Conservation (phyloP, 305 asterid species). For the Plantago coronopus region DNA sequence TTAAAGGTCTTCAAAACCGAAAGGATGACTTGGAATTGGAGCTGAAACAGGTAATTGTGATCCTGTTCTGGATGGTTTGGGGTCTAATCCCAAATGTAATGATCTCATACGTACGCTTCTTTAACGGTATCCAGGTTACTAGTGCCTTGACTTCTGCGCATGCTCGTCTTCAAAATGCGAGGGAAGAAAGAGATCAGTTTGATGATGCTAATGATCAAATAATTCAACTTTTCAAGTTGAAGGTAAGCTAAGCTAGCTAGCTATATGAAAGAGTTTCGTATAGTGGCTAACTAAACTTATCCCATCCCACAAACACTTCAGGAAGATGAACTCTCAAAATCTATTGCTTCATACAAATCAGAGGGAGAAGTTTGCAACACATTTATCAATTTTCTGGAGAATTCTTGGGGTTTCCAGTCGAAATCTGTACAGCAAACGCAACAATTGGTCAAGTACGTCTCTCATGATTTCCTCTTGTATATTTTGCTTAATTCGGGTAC, state of each 20-base stretch:
- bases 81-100: too few species aligned
- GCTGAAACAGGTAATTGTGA: constrained; percentile 61
- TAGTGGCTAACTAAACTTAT: too few species aligned
- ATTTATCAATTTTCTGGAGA: constrained; percentile 63
- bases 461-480: constrained; percentile 8
- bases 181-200: constrained; percentile 91
- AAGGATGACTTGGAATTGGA: constrained; percentile 70
- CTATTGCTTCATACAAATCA: constrained; percentile 62
- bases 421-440: constrained; percentile 42
- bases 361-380: constrained; percentile 84
- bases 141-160: constrained; percentile 53
- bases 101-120: too few species aligned
- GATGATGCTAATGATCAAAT: constrained; percentile 78
- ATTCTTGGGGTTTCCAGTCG: constrained; percentile 55
- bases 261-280: too few species aligned
- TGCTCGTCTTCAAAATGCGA: constrained; percentile 70
- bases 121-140: constrained; percentile 41
- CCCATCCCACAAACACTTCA: constrained; percentile 31
- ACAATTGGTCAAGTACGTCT: constrained; percentile 59
- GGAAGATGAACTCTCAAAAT: constrained; percentile 83
- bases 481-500: background rate
- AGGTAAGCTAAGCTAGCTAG: constrained; percentile 36
- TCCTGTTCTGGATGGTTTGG: too few species aligned
- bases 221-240: constrained; percentile 60
- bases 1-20: constrained; percentile 53